Base-by-base conservation (phyloP, 768 basidiomycete genomes). In the Panaeolus cyanescens region DNA sequence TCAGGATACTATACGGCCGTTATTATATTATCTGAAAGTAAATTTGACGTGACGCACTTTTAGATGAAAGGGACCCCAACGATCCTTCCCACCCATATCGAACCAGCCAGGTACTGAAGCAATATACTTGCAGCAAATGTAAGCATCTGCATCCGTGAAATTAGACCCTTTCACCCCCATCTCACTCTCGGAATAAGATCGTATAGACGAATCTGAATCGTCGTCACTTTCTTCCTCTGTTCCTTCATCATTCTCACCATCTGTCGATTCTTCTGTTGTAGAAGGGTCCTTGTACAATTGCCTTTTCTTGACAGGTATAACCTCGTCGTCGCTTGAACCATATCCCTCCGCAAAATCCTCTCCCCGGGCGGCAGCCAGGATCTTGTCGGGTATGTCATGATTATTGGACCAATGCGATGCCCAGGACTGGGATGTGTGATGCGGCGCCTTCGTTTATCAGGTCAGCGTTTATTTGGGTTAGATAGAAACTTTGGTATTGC, bases 351-450 rank as follows among this genome's bases (percentile, higher is more conserved):
- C 55, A 30, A 68, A 62, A 1, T 72, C 70, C 15, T 75, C 74
- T 42, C 70, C 73, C 62, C 68, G 68, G 22, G 77, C 78, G 5
- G 77, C 75, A 19, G 81, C 84, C 50, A 88, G 67, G 28, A 88
- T 87, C 66, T 88, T 86, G 66, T 89, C 89, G 1, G 87, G 86
- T 28, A 89, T 68, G 65, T 89, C 87, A 59, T 89, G 85, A 58
- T 85, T 79, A 57, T 80, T 80, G 5, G 80, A 82, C 89, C 89
- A 91, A 66, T 87, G 83, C n/a, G 85, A 83, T 22, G 76, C 75
- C 89, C 89, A 91, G 0, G 88, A 90, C 32, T 72, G 73, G n/a
- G 75, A 66, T 36, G 74, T 82, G 66, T 91, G 89, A 71, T 90
- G 87, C 32, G 88, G 86, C n/a, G 80, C 86, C 89, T 90, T 63